These are phyloP conservation scores for Rhynchospora tenuis DNA, from an alignment of 176 grass and related monocot species.

Conservation along the genomic window DNA sequence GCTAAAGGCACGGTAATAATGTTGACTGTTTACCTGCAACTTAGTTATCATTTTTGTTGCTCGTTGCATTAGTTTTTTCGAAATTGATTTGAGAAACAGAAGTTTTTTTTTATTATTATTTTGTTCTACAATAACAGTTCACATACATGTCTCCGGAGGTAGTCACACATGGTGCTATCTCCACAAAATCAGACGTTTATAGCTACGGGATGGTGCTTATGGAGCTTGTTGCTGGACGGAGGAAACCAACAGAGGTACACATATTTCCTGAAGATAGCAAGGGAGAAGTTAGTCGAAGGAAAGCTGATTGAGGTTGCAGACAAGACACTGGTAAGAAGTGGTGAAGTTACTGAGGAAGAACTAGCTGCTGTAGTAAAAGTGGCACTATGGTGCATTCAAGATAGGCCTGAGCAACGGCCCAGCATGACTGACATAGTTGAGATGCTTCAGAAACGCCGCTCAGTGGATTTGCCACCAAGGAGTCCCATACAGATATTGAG, in stretches of 20 bases:
- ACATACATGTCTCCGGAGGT: conserved; percentile 56
- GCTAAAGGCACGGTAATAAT: conserved; percentile 27
- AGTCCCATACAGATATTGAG: conserved; percentile 23
- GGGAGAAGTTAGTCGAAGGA: conserved; percentile 25
- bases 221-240: conserved; percentile 46
- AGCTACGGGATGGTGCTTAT: conserved; percentile 57
- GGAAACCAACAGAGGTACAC: background rate
- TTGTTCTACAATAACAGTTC: background rate
- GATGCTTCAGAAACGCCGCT: conserved; percentile 17
- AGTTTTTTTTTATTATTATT: background rate
- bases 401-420: conserved; percentile 20
- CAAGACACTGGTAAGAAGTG: conserved; percentile 21
- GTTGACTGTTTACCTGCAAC: background rate
- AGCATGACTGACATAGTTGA: conserved; percentile 10
- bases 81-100: background rate
- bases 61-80: background rate
- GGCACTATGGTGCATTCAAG: conserved; percentile 31
- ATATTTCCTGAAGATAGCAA: conserved; percentile 25
- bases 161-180: conserved; percentile 27
- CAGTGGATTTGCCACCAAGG: conserved; percentile 23
- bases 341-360: conserved; percentile 15
- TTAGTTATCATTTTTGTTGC: background rate
- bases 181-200: conserved; percentile 45
- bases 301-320: conserved; percentile 37
- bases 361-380: conserved; percentile 16